Evolutionary conservation across 2,329 filamentous ascomycete species (phyloP).

Genomic region (Acrodontium crateriforme): DNA sequence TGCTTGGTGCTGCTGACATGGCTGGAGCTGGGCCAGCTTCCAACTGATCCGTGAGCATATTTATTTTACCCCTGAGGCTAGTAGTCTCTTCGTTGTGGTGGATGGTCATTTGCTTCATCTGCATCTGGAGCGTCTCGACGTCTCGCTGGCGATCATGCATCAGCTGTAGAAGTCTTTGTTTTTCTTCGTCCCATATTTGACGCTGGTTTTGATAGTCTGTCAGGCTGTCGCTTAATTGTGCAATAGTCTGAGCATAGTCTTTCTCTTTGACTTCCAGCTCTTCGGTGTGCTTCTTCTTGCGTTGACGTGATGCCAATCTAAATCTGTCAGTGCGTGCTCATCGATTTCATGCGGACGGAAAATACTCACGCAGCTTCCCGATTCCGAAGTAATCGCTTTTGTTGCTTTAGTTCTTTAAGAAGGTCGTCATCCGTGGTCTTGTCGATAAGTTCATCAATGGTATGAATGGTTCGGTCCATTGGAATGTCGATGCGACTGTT

Average conservation of each 20-base stretch:
- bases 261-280: constrained; percentile 96
- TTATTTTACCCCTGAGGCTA: constrained; percentile 84
- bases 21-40: constrained; percentile 39
- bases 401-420: constrained; percentile 96
- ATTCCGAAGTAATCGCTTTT: constrained; percentile 88
- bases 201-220: constrained; percentile 47
- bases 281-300: constrained; percentile 97
- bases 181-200: constrained; percentile 17
- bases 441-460: constrained; percentile 86
- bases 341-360: constrained; percentile 1
- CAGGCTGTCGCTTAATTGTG: constrained; percentile 65
- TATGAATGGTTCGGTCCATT: constrained; percentile 78
- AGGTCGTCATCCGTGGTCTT: constrained; percentile 81
- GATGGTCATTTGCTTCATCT: constrained; percentile 86
- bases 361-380: constrained; percentile 80
- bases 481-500: constrained; percentile 97
- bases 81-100: constrained; percentile 80
- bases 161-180: constrained; percentile 44
- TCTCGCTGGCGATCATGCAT: constrained; percentile 63
- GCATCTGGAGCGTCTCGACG: constrained; percentile 61
- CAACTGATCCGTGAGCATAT: constrained; percentile 55
- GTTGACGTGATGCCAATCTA: constrained; percentile 87
- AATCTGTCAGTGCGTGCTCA: constrained; percentile 8
- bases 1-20: constrained; percentile 39
- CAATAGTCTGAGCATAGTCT: constrained; percentile 64